Percentiles rank a stretch among this genome's conserved stretches.
phyloP scores from a whole-genome alignment of 805 yeast species.

The Schwanniomyces polymorphus region DNA sequence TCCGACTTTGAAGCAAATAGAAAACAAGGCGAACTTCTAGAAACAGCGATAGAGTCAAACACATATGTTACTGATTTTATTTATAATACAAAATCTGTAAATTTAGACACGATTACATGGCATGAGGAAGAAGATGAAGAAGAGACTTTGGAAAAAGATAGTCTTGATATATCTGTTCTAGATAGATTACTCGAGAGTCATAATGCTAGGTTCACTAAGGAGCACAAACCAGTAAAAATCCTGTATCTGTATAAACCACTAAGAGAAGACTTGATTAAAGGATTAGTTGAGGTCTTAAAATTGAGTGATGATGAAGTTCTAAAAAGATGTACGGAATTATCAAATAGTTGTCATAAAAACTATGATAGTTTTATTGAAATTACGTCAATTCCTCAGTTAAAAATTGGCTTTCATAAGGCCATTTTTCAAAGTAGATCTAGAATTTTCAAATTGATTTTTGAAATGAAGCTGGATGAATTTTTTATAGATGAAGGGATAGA shows the following conservation, averaged over 20 bases:
- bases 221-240: slow-evolving; percentile 7
- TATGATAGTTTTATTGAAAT: slow-evolving; percentile 37
- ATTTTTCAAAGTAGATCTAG: slow-evolving; percentile 32
- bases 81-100: slow-evolving; percentile 15
- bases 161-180: slow-evolving; percentile 11
- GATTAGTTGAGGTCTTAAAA: slow-evolving; percentile 6
- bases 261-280: slow-evolving; percentile 2
- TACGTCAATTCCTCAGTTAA: slow-evolving; percentile 16
- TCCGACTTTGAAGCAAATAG: slow-evolving; percentile 28
- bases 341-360: slow-evolving; percentile 4
- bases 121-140: slow-evolving; percentile 9
- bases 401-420: slow-evolving; percentile 35
- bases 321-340: slow-evolving; percentile 2
- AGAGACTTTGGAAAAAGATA: slow-evolving; percentile 10
- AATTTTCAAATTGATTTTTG: slow-evolving; percentile 21
- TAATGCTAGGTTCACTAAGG: slow-evolving; percentile 8
- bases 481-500: slow-evolving; percentile 22
- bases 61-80: slow-evolving; percentile 30
- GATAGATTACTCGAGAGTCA: slow-evolving; percentile 19
- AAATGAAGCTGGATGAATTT: slow-evolving; percentile 16
- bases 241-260: slow-evolving; percentile 16
- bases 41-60: slow-evolving; percentile 22
- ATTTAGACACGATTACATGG: background rate
- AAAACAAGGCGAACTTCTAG: slow-evolving; percentile 44
- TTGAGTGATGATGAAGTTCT: slow-evolving; percentile 6